Conservation (phyloP, 1,284 basidiomycete species). For the Ustilago nuda region DNA sequence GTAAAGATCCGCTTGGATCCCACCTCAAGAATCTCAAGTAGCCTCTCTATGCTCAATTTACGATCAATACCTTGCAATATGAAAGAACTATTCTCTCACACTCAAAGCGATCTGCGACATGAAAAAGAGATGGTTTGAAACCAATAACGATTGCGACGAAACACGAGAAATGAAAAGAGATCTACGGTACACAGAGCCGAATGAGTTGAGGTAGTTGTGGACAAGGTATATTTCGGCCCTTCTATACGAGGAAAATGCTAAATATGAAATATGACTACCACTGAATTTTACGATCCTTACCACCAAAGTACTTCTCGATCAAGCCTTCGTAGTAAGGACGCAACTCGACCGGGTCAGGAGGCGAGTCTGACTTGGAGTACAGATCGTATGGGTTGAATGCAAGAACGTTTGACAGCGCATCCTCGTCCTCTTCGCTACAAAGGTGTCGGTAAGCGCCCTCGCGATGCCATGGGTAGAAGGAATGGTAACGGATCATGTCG, state of each 20-base stretch:
- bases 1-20: slow-evolving; percentile 41
- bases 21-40: slow-evolving; percentile 34
- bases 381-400: slow-evolving; percentile 91
- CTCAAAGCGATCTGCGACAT: neutral
- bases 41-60: neutral
- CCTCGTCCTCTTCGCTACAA: slow-evolving; percentile 37
- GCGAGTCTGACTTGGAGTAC: slow-evolving; percentile 85
- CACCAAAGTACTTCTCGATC: slow-evolving; percentile 81
- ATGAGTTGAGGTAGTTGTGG: neutral
- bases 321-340: slow-evolving; percentile 84
- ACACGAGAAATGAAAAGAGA: neutral
- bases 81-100: neutral
- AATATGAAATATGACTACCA: slow-evolving; percentile 24
- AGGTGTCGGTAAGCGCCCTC: slow-evolving; percentile 54
- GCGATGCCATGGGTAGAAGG: slow-evolving; percentile 81
- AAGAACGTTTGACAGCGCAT: slow-evolving; percentile 44
- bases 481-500: slow-evolving; percentile 92
- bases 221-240: slow-evolving; percentile 17
- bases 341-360: slow-evolving; percentile 76
- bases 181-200: slow-evolving; percentile 7
- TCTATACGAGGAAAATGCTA: neutral
- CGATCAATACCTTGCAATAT: neutral
- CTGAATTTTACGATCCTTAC: slow-evolving; percentile 48
- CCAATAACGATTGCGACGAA: neutral
- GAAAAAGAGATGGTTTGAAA: neutral